phyloP scores from a whole-genome alignment of 306 rosid species.

The Lablab purpureus region DNA sequence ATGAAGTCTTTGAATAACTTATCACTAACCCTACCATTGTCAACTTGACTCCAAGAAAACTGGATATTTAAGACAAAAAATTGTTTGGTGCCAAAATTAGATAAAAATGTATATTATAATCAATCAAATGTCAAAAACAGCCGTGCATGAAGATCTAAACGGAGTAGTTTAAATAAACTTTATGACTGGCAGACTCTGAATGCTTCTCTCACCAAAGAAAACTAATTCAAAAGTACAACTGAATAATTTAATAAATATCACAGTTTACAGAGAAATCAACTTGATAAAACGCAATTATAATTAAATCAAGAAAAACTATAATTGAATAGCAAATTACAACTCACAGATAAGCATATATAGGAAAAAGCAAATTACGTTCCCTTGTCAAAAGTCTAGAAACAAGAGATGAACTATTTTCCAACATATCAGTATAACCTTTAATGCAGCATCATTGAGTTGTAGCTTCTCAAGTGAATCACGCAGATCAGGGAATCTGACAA shows the following conservation, averaged over 20 bases:
- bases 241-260: slow-evolving; percentile 41
- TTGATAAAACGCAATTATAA: background rate
- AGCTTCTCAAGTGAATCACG: slow-evolving; percentile 98
- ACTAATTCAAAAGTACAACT: slow-evolving; percentile 30
- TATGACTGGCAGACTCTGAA: slow-evolving; percentile 35
- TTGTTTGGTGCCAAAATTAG: slow-evolving; percentile 1
- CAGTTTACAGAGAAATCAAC: slow-evolving; percentile 22
- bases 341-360: slow-evolving; percentile 26
- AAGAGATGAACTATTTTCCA: slow-evolving; percentile 37
- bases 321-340: slow-evolving; percentile 9
- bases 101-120: slow-evolving; percentile 20
- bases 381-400: slow-evolving; percentile 29
- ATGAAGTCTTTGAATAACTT: slow-evolving; percentile 27
- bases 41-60: slow-evolving; percentile 30
- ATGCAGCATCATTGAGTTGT: slow-evolving; percentile 96
- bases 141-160: slow-evolving; percentile 35
- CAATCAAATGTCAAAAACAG: slow-evolving; percentile 25
- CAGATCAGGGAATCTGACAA: slow-evolving; percentile 81
- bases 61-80: slow-evolving; percentile 6
- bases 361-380: slow-evolving; percentile 17
- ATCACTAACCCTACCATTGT: slow-evolving; percentile 36
- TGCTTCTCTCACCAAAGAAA: slow-evolving; percentile 34
- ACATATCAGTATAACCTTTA: slow-evolving; percentile 66
- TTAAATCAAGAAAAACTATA: slow-evolving; percentile 25
- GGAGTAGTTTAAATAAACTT: slow-evolving; percentile 31